Evolutionary conservation across 2,329 filamentous ascomycete genomes (phyloP).

Genomic region (Dothideomycetes sp.): DNA sequence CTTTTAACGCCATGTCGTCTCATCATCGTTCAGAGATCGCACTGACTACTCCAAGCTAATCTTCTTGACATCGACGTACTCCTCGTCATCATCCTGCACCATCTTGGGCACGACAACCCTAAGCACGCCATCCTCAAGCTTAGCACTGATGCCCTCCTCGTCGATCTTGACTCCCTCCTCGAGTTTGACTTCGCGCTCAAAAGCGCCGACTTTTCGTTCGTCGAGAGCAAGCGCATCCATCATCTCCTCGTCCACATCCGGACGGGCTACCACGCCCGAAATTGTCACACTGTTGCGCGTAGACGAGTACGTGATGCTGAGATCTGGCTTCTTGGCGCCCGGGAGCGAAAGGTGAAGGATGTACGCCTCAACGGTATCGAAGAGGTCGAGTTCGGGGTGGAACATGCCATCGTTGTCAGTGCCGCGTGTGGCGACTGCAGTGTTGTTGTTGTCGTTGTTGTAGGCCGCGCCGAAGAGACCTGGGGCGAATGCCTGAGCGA

Average conservation of each 20-base stretch:
- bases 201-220: conserved; percentile 63
- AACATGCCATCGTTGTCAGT: conserved; percentile 31
- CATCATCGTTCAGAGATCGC: too few species aligned
- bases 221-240: conserved; percentile 51
- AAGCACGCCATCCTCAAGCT: conserved; percentile 68
- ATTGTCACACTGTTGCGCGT: conserved; percentile 56
- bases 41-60: conserved; percentile 42
- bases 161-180: conserved; percentile 44
- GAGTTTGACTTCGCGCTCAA: conserved; percentile 59
- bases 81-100: conserved; percentile 53
- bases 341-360: conserved; percentile 64
- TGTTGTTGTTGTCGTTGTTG: conserved; percentile 11
- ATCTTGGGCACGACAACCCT: conserved; percentile 67
- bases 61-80: conserved; percentile 45
- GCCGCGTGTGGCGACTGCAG: conserved; percentile 46
- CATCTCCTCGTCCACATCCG: conserved; percentile 55
- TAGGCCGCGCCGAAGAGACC: conserved; percentile 23
- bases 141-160: conserved; percentile 56
- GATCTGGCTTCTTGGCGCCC: conserved; percentile 67
- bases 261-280: conserved; percentile 62
- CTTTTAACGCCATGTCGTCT: too few species aligned
- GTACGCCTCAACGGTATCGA: conserved; percentile 55
- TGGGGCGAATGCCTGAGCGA: conserved; percentile 10
- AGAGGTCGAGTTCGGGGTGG: conserved; percentile 58
- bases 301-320: conserved; percentile 65